A percentile compares a stretch with the other conserved stretches of the same genome.
Conservation (phyloP, 148 eudicot genomes). For the Spergularia marina region DNA sequence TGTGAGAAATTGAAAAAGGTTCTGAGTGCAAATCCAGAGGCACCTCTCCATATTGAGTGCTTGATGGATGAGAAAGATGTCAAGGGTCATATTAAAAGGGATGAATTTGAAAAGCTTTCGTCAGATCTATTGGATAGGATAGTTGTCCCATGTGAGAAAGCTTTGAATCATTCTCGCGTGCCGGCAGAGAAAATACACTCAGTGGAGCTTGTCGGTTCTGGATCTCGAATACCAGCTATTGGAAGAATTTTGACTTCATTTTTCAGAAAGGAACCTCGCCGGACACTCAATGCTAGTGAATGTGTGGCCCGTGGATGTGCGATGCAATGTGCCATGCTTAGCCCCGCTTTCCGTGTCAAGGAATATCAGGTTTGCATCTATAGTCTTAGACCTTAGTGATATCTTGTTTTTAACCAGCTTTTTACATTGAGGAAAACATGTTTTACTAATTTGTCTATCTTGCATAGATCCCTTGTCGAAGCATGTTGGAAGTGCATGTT, state of each 20-base stretch:
- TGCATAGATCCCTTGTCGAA: no score
- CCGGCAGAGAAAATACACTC: conserved; percentile 51
- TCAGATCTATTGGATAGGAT: conserved; percentile 62
- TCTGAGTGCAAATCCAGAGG: conserved; percentile 91
- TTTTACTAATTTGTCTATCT: no score
- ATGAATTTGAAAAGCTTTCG: conserved; percentile 79
- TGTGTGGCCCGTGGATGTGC: conserved; percentile 99
- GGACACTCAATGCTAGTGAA: conserved; percentile 85
- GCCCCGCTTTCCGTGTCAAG: conserved; percentile 72
- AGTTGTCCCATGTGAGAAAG: conserved; percentile 70
- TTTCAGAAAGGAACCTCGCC: conserved; percentile 63
- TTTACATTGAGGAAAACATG: background rate
- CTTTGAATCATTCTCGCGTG: conserved; percentile 60
- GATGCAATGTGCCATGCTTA: conserved; percentile 94
- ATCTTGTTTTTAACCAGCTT: background rate
- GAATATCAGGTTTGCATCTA: conserved; percentile 79
- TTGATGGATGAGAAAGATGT: conserved; percentile 98
- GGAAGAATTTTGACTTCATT: conserved; percentile 44
- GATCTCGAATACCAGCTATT: conserved; percentile 88
- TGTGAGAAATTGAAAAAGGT: conserved; percentile 93
- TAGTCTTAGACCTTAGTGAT: background rate
- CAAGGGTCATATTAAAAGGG: conserved; percentile 72
- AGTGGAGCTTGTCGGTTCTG: conserved; percentile 95
- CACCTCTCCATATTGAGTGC: conserved; percentile 88
- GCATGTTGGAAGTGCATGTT: background rate